Percentiles rank a stretch among this genome's conserved stretches.
phyloP scores from a whole-genome alignment of 2,329 filamentous ascomycete genomes.

The Nemania abortiva region DNA sequence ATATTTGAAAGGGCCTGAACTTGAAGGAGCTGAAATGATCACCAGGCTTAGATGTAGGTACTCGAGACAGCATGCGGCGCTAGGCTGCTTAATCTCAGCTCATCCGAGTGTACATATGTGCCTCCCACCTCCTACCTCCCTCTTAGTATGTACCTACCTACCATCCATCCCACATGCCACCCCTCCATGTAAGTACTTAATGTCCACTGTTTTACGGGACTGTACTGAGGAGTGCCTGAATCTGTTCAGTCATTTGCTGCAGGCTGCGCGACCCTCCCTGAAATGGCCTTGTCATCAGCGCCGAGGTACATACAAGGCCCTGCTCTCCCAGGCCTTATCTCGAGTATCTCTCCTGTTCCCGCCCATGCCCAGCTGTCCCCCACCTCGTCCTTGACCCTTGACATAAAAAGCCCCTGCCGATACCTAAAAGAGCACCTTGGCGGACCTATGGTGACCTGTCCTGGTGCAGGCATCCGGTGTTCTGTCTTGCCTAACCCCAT shows the following conservation, averaged over 20 bases:
- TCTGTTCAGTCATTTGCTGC: slow-evolving; percentile 25
- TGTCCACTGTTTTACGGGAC: background rate
- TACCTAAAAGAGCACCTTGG: slow-evolving; percentile 32
- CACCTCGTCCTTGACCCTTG: slow-evolving; percentile 30
- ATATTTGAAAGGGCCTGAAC: slow-evolving; percentile 3
- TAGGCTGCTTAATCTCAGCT: slow-evolving; percentile 36
- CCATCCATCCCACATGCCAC: slow-evolving; percentile 27
- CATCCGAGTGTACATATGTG: slow-evolving; percentile 21
- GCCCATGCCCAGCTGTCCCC: slow-evolving; percentile 4
- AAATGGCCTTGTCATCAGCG: background rate
- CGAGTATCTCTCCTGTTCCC: slow-evolving; percentile 11
- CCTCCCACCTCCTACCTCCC: too few species aligned
- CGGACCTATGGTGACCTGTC: slow-evolving; percentile 34
- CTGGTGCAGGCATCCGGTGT: slow-evolving; percentile 34
- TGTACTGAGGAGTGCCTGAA: slow-evolving; percentile 13
- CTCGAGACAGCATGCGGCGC: slow-evolving; percentile 26
- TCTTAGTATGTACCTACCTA: background rate
- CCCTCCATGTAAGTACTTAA: too few species aligned
- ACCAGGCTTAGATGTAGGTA: slow-evolving; percentile 30
- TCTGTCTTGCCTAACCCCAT: slow-evolving; percentile 34
- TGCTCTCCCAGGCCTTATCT: slow-evolving; percentile 24
- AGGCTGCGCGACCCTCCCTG: slow-evolving; percentile 31
- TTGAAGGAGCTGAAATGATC: slow-evolving; percentile 30
- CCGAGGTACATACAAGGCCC: slow-evolving; percentile 21
- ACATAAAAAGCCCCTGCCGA: slow-evolving; percentile 22